These are phyloP conservation scores for Aspergillus sp. DNA, from an alignment of 2,329 filamentous ascomycete species.

Conservation along the genomic window DNA sequence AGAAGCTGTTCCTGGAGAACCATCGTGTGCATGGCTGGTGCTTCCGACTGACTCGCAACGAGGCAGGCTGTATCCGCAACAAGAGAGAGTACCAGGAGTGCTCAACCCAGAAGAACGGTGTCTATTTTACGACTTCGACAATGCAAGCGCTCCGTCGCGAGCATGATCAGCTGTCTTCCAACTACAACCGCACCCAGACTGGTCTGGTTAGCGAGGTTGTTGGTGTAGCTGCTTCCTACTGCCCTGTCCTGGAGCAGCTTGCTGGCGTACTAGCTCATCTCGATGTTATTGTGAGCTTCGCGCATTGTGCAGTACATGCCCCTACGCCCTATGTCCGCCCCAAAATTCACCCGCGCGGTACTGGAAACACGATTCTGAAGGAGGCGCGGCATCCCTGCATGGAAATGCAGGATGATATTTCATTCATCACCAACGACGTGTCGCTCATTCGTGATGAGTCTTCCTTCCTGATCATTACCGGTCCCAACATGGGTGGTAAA, in stretches of 20 bases:
- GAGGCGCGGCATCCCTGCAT: conserved; percentile 96
- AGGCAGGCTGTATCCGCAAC: conserved; percentile 90
- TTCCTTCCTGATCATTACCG: conserved; percentile 94
- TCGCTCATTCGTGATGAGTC: conserved; percentile 74
- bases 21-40: conserved; percentile 97
- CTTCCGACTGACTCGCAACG: conserved; percentile 85
- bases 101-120: conserved; percentile 97
- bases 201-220: conserved; percentile 93
- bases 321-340: conserved; percentile 89
- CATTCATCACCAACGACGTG: conserved; percentile 98
- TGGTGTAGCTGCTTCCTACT: conserved; percentile 89
- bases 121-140: conserved; percentile 90
- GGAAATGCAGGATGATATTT: conserved; percentile 97
- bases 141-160: conserved; percentile 81
- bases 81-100: conserved; percentile 89
- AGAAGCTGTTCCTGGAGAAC: conserved; percentile 97
- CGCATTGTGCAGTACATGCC: conserved; percentile 89
- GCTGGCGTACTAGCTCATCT: conserved; percentile 88
- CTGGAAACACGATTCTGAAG: conserved; percentile 83
- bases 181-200: conserved; percentile 91
- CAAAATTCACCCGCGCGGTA: conserved; percentile 83
- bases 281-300: conserved; percentile 92
- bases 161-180: conserved; percentile 89
- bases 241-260: conserved; percentile 84
- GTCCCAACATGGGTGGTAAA: conserved; percentile 99